These are phyloP conservation scores for Thuidium tamariscinum DNA, from an alignment of 225 moss, liverwort and hornwort genomes.

Conservation along the genomic window DNA sequence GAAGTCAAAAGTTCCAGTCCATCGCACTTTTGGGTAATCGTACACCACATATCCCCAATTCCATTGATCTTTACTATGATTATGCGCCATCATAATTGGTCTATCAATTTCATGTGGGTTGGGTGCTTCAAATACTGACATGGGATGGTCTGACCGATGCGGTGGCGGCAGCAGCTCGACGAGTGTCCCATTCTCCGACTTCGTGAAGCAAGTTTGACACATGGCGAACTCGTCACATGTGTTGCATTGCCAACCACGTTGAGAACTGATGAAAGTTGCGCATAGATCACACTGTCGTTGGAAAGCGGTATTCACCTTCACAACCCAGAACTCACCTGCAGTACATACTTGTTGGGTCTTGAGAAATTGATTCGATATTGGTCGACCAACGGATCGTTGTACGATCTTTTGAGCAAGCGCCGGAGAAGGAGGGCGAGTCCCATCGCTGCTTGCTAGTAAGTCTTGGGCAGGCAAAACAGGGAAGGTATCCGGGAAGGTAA, in stretches of 20 bases:
- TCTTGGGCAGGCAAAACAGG: too few relatives aligned
- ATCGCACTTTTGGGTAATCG: neutral
- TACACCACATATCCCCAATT: neutral
- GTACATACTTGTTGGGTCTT: too few relatives aligned
- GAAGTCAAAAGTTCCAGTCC: neutral
- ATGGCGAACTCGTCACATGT: neutral
- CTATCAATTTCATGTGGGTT: neutral
- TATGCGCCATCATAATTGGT: neutral
- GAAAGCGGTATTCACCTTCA: neutral
- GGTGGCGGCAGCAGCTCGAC: neutral
- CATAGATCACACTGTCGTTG: neutral
- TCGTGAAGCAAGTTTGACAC: neutral
- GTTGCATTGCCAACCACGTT: slow-evolving; percentile 5
- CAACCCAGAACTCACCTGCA: too few relatives aligned
- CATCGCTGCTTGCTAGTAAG: too few relatives aligned
- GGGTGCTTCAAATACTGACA: neutral
- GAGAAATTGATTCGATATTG: neutral
- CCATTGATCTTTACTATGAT: neutral
- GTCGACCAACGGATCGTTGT: neutral
- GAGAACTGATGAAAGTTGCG: neutral
- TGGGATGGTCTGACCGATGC: neutral
- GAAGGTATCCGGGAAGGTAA: too few relatives aligned
- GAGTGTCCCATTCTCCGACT: neutral
- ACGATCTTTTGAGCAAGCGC: neutral
- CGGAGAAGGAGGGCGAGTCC: too few relatives aligned